Evolutionary conservation across 495 filamentous ascomycete species (phyloP).

Genomic region (Polyplosphaeria fusca): DNA sequence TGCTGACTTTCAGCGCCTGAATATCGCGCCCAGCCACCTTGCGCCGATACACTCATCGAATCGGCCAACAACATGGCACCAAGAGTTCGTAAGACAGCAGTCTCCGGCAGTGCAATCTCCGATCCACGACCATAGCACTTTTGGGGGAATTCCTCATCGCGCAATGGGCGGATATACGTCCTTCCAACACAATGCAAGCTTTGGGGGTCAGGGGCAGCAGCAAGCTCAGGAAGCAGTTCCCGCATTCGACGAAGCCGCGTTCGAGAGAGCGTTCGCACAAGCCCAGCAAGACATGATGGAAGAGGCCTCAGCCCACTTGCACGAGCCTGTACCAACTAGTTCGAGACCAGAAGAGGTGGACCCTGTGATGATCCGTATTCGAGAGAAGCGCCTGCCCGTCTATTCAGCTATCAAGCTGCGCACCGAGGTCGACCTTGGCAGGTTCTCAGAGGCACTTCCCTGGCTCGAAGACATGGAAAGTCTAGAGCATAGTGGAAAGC

Average conservation of each 20-base stretch:
- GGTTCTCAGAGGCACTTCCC: neutral
- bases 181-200: constrained; percentile 5
- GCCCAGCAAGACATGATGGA: constrained; percentile 33
- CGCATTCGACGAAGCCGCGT: constrained; percentile 59
- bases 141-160: constrained; percentile 21
- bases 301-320: neutral
- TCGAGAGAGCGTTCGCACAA: constrained; percentile 59
- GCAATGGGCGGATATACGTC: constrained; percentile 20
- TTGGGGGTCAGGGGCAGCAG: constrained; percentile 32
- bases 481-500: constrained; percentile 5
- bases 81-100: constrained; percentile 35
- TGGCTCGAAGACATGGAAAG: constrained; percentile 14
- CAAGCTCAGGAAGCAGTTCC: constrained; percentile 18
- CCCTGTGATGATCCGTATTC: constrained; percentile 22
- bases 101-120: constrained; percentile 7
- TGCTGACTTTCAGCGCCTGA: constrained; percentile 42
- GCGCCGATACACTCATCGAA: constrained; percentile 19
- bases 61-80: constrained; percentile 35
- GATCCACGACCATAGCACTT: constrained; percentile 1
- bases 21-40: constrained; percentile 28
- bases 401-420: constrained; percentile 22
- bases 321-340: neutral
- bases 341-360: constrained; percentile 10
- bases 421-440: constrained; percentile 10
- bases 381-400: constrained; percentile 16